phyloP scores from a whole-genome alignment of 805 yeast species.

The Vanderwaltozyma tropicalis region DNA sequence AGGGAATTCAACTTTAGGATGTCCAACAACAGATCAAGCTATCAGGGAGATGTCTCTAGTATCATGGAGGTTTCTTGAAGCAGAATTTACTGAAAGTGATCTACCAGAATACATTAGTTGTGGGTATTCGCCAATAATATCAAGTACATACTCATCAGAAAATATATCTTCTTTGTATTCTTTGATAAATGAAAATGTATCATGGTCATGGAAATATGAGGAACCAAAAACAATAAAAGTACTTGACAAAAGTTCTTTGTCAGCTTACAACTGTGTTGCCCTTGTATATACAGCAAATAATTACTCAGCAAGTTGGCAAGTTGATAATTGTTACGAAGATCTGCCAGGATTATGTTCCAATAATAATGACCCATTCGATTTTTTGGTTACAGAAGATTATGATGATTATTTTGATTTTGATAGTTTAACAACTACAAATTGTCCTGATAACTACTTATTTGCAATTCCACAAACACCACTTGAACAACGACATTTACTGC shows the following conservation, averaged over 20 bases:
- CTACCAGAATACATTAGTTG: conserved; percentile 35
- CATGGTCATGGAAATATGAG: conserved; percentile 69
- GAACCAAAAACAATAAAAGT: conserved; percentile 35
- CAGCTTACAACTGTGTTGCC: conserved; percentile 39
- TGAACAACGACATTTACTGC: conserved; percentile 30
- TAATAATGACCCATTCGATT: conserved; percentile 29
- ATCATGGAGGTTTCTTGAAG: conserved; percentile 34
- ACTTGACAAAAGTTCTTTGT: conserved; percentile 13
- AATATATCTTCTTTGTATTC: conserved; percentile 23
- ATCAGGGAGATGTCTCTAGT: conserved; percentile 8
- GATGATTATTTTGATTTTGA: conserved; percentile 36
- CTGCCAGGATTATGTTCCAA: conserved; percentile 49
- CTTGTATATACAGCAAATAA: conserved; percentile 16
- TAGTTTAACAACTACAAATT: conserved; percentile 18
- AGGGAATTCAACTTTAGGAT: conserved; percentile 13
- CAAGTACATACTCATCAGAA: conserved; percentile 20
- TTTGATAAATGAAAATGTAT: conserved; percentile 26
- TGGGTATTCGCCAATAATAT: conserved; percentile 63
- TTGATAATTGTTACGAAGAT: conserved; percentile 53
- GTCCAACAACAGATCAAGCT: conserved; percentile 12
- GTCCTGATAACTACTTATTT: conserved; percentile 32
- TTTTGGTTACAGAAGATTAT: conserved; percentile 32
- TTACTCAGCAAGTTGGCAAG: conserved; percentile 43
- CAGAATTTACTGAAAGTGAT: conserved; percentile 33
- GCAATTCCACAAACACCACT: conserved; percentile 42